Evolutionary conservation across 148 eudicot genomes (phyloP).

Genomic region (Oxyria digyna): DNA sequence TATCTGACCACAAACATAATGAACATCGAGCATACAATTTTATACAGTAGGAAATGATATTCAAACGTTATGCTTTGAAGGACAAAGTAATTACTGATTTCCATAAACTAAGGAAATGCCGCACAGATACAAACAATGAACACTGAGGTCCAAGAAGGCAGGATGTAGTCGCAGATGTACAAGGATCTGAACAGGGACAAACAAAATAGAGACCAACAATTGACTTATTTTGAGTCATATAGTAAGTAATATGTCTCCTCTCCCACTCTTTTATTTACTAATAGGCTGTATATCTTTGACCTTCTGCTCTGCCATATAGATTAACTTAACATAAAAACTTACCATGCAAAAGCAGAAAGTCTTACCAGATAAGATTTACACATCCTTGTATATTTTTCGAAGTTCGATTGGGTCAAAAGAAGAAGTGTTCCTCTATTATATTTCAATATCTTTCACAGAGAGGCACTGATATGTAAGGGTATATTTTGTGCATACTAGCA

Average conservation of each 20-base stretch:
- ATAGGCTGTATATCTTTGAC: not conserved
- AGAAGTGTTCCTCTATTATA: not conserved
- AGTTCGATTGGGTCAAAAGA: not conserved
- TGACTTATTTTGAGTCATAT: not conserved
- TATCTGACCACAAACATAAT: slow-evolving; percentile 28
- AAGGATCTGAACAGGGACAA: not conserved
- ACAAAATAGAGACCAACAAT: not conserved
- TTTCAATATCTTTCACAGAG: not conserved
- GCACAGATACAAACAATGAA: too few species aligned
- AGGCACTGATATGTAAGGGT: not conserved
- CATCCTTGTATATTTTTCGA: not conserved
- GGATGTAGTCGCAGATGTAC: not conserved
- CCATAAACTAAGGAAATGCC: not conserved
- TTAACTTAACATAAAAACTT: not conserved
- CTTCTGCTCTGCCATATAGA: not conserved
- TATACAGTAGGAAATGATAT: not conserved
- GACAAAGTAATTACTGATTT: not conserved
- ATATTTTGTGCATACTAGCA: too few species aligned
- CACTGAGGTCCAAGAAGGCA: not conserved
- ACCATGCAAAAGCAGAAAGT: not conserved
- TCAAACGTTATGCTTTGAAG: slow-evolving; percentile 4
- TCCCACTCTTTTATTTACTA: not conserved
- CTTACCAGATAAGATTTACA: not conserved
- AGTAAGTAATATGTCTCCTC: not conserved
- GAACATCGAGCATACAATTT: not conserved